phyloP scores from a whole-genome alignment of 495 filamentous ascomycete species.

The Penicillium bovifimosum region DNA sequence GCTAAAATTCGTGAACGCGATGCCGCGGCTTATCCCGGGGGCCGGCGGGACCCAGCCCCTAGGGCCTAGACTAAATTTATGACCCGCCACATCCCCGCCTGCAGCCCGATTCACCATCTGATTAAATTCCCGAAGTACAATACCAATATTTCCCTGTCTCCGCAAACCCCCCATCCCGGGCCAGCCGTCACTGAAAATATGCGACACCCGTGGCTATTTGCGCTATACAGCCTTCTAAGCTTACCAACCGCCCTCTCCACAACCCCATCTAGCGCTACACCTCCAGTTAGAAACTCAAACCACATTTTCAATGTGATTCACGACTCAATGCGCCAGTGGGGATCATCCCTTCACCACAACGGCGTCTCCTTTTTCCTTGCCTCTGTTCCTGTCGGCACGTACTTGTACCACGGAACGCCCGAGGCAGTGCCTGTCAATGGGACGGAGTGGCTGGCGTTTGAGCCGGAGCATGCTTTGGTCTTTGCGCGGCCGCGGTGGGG shows the following conservation, averaged over 20 bases:
- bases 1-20: no score
- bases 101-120: not conserved
- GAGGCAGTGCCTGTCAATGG: constrained; percentile 35
- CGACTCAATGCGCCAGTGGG: constrained; percentile 64
- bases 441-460: constrained; percentile 65
- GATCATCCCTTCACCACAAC: constrained; percentile 63
- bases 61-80: not conserved
- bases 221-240: constrained; percentile 8
- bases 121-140: not conserved
- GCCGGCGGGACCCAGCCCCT: no score
- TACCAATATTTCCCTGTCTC: no score
- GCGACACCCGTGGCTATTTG: constrained; percentile 6
- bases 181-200: constrained; percentile 3
- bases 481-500: constrained; percentile 36
- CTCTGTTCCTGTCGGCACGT: constrained; percentile 50
- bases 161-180: not conserved
- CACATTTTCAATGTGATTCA: constrained; percentile 64
- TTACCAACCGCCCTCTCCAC: constrained; percentile 5
- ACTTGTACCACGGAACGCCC: constrained; percentile 57
- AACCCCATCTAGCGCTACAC: not conserved
- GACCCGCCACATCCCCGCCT: not conserved
- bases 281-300: constrained; percentile 39
- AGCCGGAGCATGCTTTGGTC: constrained; percentile 59
- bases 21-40: constrained; percentile 6
- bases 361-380: constrained; percentile 61